Base-by-base conservation (phyloP, 2,329 filamentous ascomycete genomes). In the Pseudocercospora fijiensis region DNA sequence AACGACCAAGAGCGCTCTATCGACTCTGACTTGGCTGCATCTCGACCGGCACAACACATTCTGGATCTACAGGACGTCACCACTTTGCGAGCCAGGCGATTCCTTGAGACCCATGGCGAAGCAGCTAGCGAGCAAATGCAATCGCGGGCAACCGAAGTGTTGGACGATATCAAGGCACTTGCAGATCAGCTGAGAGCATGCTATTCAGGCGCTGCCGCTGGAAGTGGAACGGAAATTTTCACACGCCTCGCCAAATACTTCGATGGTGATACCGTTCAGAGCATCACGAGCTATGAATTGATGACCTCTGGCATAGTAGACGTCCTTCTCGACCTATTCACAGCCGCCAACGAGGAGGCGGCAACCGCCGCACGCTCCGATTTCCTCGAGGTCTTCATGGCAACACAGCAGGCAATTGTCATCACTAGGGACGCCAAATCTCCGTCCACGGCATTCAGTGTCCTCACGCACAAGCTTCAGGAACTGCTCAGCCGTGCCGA, bases 401-500 rank as follows among this genome's bases (percentile, higher is more conserved):
- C 89, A 53, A 84, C 87, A 51, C 85, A 90, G 57, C 78, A 80
- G 20, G 76, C 75, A 65, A 89, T 86, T 70, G 83, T 87, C 13
- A 89, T 85, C 74, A 88, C 86, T 16, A 84, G 86, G 4, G 87
- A 83, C 33, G 83, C 83, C 11, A 86, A 90, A 61, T 90, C 89
- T 10, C 88, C 91, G 2, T 84, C 87, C 0, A 96, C 94, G 0
- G 89, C 92, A 0, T 96, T 98, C 76, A 95, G 92, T 73, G 86
- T 96, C 58, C 84, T 99, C 76, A 88, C 96, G 45, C 90, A 93
- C 76, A 99, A 99, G 77, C 83, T 99, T 30, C 95, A 99, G 78
- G 95, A 99, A 79, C 82, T 99, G 63, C 85, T 99, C 62, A 99
- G 95, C 81, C 88, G 95, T 70, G 96, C 94, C 33, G 95, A 99